Evolutionary conservation across 805 yeast species (phyloP).

Genomic region (Yarrowia sp.): DNA sequence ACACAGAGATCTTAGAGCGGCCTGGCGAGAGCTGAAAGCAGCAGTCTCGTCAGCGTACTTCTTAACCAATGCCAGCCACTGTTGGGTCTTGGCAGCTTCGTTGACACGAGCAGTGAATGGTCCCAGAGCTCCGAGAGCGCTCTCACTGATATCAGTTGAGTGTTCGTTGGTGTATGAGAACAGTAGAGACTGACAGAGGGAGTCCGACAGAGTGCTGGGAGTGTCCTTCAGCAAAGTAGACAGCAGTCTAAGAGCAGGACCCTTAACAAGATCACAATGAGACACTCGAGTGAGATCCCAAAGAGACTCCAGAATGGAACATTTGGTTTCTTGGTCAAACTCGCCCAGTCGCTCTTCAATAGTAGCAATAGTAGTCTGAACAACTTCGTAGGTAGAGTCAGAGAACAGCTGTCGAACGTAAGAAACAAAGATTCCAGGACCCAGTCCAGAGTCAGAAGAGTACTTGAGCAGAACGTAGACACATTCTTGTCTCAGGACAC

Average conservation of each 20-base stretch:
- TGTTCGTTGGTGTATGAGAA: slow-evolving; percentile 41
- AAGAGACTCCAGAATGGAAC: slow-evolving; percentile 17
- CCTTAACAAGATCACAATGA: slow-evolving; percentile 33
- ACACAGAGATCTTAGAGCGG: slow-evolving; percentile 46
- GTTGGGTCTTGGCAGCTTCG: slow-evolving; percentile 28
- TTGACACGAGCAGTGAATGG: slow-evolving; percentile 38
- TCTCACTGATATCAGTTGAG: slow-evolving; percentile 44
- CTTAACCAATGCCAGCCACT: slow-evolving; percentile 37
- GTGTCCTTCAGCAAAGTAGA: slow-evolving; percentile 9
- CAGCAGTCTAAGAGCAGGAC: slow-evolving; percentile 32
- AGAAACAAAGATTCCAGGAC: slow-evolving; percentile 10
- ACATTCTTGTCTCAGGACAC: slow-evolving; percentile 28
- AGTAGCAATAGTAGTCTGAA: slow-evolving; percentile 27
- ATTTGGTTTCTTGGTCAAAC: slow-evolving; percentile 16
- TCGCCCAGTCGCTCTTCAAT: slow-evolving; percentile 22
- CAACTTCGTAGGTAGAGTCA: slow-evolving; percentile 32
- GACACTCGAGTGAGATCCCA: slow-evolving; percentile 30
- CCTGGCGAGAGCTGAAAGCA: slow-evolving; percentile 46
- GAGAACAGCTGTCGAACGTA: slow-evolving; percentile 26
- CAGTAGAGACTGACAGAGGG: slow-evolving; percentile 14
- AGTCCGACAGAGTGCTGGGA: not conserved
- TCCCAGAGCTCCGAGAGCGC: slow-evolving; percentile 54
- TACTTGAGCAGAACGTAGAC: slow-evolving; percentile 19
- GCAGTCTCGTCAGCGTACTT: slow-evolving; percentile 43
- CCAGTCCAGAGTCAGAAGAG: slow-evolving; percentile 2